Base-by-base conservation (phyloP, 176 grass and related monocot species). In the Musa acuminata region DNA sequence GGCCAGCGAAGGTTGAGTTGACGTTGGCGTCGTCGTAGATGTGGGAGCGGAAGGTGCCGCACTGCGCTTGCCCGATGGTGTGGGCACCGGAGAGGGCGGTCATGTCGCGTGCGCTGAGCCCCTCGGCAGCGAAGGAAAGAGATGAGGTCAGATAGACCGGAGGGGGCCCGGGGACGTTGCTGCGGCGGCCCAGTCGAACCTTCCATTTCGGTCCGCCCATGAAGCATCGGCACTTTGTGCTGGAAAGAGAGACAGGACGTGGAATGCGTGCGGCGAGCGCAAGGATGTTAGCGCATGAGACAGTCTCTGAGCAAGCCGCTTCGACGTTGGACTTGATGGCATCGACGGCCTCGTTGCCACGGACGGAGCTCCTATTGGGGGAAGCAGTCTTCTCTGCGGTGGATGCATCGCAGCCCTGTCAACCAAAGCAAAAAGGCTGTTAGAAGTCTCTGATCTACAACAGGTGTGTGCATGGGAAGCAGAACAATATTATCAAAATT, bases 1-100 rank as follows among this genome's bases (percentile, higher is more conserved):
- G 17, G 22, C 71, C 78, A 3, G 85, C 87, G 64, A 94, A 90
- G 25, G 71, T 70, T 52, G 87, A 54, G 85, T 90, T 35, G 78
- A 90, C 83, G 80, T 94, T 79, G 23, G 59, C 0, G 16, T 89
- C 90, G 70, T 8, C 14, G 80, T 87, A 88, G 82, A 87, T 90
- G 74, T 74, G 91, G 1, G 43, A 29, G 29, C 87, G 87, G 85
- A 87, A 90, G 69, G 54, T 51, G 62, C 35, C 0, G 87, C 91
- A 94, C 11, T 81, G 87, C 24, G 78, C 87, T 4, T 62, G 66
- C 8, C 87, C 91, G 14, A 94, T 78, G 16, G 87, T 94, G 85
- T 90, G 87, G 79, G 80, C 85, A 11, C 91, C 91, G 2, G 87
- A 90, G 3, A 90, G 82, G 73, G 91, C 85, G 55, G 87, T 87